Percentiles rank a stretch among this genome's conserved stretches.
These are phyloP conservation scores for Pythium apleroticum DNA, from an alignment of 352 stramenopile genomes.

Conservation along the genomic window DNA sequence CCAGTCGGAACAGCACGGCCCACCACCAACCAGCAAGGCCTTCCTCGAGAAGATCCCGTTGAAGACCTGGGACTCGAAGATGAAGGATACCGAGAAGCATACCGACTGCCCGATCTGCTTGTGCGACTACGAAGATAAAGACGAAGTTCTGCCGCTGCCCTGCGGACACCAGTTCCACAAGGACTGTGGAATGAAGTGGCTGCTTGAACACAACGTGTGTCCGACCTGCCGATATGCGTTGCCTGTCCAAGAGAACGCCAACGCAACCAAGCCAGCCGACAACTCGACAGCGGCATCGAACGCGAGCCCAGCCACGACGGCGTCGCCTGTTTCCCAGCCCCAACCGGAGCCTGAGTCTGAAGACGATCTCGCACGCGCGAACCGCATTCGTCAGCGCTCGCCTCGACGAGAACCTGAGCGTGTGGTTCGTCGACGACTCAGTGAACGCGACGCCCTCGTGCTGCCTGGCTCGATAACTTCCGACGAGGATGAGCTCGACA, in stretches of 20 bases:
- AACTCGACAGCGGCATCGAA: background rate
- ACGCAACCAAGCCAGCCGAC: constrained; percentile 17
- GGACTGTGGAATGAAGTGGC: constrained; percentile 74
- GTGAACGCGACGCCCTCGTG: constrained; percentile 24
- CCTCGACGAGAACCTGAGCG: constrained; percentile 21
- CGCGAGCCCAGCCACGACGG: background rate
- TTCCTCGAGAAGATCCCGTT: constrained; percentile 68
- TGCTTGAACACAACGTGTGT: constrained; percentile 76
- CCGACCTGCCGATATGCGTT: constrained; percentile 71
- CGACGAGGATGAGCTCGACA: constrained; percentile 41
- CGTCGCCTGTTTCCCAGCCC: constrained; percentile 11
- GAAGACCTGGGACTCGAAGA: constrained; percentile 50
- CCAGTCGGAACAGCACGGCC: constrained; percentile 60
- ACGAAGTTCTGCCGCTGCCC: constrained; percentile 63
- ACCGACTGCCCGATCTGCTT: constrained; percentile 78
- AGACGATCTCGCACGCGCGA: constrained; percentile 14
- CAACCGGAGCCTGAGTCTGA: constrained; percentile 29
- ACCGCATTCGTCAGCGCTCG: constrained; percentile 26
- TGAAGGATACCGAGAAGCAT: constrained; percentile 48
- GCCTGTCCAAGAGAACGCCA: constrained; percentile 40
- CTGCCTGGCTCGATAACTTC: constrained; percentile 21
- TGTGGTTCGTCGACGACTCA: constrained; percentile 58
- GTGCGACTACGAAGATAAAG: constrained; percentile 66
- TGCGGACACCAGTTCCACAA: constrained; percentile 81
- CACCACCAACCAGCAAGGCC: constrained; percentile 62